Percentiles rank a stretch among this genome's conserved stretches.
Conservation (phyloP, 1,284 basidiomycete genomes). For the Flammula alnicola region DNA sequence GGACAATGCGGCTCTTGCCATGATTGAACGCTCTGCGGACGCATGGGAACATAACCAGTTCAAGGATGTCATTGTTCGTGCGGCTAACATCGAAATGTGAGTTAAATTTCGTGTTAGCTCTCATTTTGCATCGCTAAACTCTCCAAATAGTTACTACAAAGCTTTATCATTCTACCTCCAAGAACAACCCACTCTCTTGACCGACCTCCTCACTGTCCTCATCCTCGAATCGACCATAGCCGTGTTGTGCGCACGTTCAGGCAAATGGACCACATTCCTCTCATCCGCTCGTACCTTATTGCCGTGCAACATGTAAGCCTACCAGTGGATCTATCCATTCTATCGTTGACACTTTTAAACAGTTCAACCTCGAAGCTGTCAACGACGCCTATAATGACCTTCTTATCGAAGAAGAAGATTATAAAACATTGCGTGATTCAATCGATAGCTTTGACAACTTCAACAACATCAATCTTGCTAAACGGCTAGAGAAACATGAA, state of each 20-base stretch:
- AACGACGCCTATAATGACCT: constrained; percentile 98
- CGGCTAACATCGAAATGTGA: constrained; percentile 97
- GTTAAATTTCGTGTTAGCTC: constrained; percentile 26
- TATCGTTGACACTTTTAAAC: constrained; percentile 15
- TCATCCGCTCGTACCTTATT: constrained; percentile 95
- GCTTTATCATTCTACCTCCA: constrained; percentile 88
- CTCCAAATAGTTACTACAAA: constrained; percentile 81
- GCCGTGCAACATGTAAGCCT: constrained; percentile 89
- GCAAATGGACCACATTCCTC: constrained; percentile 93
- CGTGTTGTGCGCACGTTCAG: constrained; percentile 97
- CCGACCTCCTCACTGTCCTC: constrained; percentile 91
- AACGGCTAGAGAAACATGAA: constrained; percentile 87
- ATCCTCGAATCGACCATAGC: constrained; percentile 93
- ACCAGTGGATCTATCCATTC: background rate
- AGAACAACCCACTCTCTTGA: constrained; percentile 92
- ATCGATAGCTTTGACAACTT: constrained; percentile 99
- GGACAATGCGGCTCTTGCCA: constrained; percentile 96
- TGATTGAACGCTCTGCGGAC: constrained; percentile 97
- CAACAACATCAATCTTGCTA: constrained; percentile 89
- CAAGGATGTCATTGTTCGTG: constrained; percentile 94
- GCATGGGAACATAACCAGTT: constrained; percentile 99
- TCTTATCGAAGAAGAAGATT: constrained; percentile 98
- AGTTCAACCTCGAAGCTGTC: constrained; percentile 95
- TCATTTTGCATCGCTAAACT: no score
- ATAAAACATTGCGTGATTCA: constrained; percentile 93